Evolutionary conservation across 306 rosid genomes (phyloP).

Genomic region (Quercus bicolor): DNA sequence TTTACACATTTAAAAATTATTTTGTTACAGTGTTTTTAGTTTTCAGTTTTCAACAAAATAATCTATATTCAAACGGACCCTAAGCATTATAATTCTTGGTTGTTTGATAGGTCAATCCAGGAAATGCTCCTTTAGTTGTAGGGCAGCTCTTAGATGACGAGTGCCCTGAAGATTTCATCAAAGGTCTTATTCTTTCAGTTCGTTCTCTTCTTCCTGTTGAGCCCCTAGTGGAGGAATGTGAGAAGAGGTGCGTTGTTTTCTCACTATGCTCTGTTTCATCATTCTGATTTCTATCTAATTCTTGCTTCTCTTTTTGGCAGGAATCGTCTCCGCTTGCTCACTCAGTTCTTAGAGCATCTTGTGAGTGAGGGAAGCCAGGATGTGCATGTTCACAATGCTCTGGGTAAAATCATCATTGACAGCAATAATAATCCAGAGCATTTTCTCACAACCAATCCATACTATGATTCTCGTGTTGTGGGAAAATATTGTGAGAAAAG

Average conservation of each 20-base stretch:
- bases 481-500: slow-evolving; percentile 99
- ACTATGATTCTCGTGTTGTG: slow-evolving; percentile 98
- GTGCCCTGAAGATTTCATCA: slow-evolving; percentile 98
- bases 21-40: too few species aligned
- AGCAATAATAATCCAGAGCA: slow-evolving; percentile 98
- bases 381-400: slow-evolving; percentile 94
- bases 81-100: slow-evolving; percentile 17
- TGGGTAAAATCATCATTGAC: slow-evolving; percentile 97
- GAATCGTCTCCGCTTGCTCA: slow-evolving; percentile 93
- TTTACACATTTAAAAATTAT: too few species aligned
- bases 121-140: slow-evolving; percentile 96
- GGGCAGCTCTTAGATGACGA: slow-evolving; percentile 98
- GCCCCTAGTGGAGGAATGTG: slow-evolving; percentile 97
- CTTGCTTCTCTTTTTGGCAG: slow-evolving; percentile 15
- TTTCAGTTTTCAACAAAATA: too few species aligned
- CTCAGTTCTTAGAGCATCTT: slow-evolving; percentile 97
- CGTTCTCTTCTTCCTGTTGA: slow-evolving; percentile 99
- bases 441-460: slow-evolving; percentile 98
- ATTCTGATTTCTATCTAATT: background rate
- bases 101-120: slow-evolving; percentile 83
- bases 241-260: slow-evolving; percentile 59
- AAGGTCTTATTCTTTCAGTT: slow-evolving; percentile 95
- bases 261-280: background rate
- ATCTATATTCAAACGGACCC: too few species aligned
- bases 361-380: slow-evolving; percentile 99